Percentiles rank a stretch among this genome's conserved stretches.
Conservation (phyloP, 2,329 filamentous ascomycete genomes). For the Chaetothyriales sp. region DNA sequence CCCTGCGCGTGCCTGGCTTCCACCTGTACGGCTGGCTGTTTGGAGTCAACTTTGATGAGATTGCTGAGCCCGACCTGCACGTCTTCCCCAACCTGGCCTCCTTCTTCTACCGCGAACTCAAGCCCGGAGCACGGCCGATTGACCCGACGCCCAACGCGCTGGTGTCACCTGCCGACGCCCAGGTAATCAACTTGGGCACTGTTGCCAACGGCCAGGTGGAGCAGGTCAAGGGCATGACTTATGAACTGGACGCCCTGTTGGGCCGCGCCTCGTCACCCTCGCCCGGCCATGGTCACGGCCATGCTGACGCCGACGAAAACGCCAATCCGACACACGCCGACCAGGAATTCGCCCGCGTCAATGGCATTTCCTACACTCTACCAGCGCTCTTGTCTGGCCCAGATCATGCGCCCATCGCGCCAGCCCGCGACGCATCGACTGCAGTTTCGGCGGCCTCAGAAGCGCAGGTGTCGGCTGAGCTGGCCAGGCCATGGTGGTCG, state of each 20-base stretch:
- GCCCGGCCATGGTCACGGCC: slow-evolving; percentile 22
- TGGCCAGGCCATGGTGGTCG: slow-evolving; percentile 63
- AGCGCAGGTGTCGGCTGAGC: slow-evolving; percentile 67
- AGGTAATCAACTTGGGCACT: slow-evolving; percentile 76
- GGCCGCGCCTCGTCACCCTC: slow-evolving; percentile 38
- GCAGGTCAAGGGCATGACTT: slow-evolving; percentile 97
- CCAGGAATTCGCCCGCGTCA: slow-evolving; percentile 84
- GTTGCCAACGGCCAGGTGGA: slow-evolving; percentile 92
- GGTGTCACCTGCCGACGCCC: slow-evolving; percentile 78
- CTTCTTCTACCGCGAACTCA: slow-evolving; percentile 93
- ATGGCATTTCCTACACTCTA: slow-evolving; percentile 89
- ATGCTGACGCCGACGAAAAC: slow-evolving; percentile 22
- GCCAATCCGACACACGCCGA: slow-evolving; percentile 49
- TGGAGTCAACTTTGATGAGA: slow-evolving; percentile 77
- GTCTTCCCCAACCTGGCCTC: slow-evolving; percentile 82
- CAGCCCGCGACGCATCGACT: slow-evolving; percentile 53
- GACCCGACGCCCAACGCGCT: slow-evolving; percentile 68
- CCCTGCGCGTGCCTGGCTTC: slow-evolving; percentile 75
- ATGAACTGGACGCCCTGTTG: slow-evolving; percentile 82
- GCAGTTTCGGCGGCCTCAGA: slow-evolving; percentile 54
- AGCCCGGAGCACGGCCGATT: slow-evolving; percentile 71
- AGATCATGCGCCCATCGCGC: slow-evolving; percentile 50
- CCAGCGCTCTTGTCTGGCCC: slow-evolving; percentile 74
- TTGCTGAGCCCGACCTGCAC: slow-evolving; percentile 75
- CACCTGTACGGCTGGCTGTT: slow-evolving; percentile 83